These are phyloP conservation scores for Coemansia sp. DNA, from an alignment of 192 early-diverging fungal genomes.

Conservation along the genomic window DNA sequence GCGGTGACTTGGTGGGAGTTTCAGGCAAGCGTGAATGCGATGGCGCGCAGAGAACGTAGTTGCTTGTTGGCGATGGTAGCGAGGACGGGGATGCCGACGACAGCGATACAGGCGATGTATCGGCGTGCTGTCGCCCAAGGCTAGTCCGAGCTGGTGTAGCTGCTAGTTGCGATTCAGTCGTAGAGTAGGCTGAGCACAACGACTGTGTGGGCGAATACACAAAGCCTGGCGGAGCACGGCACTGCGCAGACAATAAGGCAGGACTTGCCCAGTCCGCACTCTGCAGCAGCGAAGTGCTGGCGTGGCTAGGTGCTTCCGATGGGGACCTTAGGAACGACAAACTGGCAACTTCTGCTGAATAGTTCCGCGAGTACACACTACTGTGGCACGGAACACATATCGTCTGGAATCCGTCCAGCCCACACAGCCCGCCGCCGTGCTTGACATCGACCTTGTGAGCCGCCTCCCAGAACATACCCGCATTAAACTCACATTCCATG, in stretches of 20 bases:
- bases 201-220: not conserved
- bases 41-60: not conserved
- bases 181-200: not conserved
- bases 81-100: conserved; percentile 18
- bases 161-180: not conserved
- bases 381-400: conserved; percentile 50
- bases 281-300: not conserved
- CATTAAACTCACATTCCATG: conserved; percentile 33
- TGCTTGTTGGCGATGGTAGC: conserved; percentile 17
- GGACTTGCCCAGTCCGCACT: not conserved
- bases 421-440: conserved; percentile 50
- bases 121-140: not conserved
- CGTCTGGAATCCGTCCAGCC: conserved; percentile 45
- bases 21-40: not conserved
- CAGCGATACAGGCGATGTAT: not conserved
- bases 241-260: not conserved
- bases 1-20: conserved; percentile 17
- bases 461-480: conserved; percentile 55
- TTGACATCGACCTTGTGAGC: conserved; percentile 46
- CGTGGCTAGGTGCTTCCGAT: not conserved
- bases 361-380: conserved; percentile 37
- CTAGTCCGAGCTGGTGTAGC: not conserved
- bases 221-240: not conserved
- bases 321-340: conserved; percentile 24
- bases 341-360: conserved; percentile 22